Conservation (phyloP, 441 rosid species). For the Rhodomyrtus psidioides region DNA sequence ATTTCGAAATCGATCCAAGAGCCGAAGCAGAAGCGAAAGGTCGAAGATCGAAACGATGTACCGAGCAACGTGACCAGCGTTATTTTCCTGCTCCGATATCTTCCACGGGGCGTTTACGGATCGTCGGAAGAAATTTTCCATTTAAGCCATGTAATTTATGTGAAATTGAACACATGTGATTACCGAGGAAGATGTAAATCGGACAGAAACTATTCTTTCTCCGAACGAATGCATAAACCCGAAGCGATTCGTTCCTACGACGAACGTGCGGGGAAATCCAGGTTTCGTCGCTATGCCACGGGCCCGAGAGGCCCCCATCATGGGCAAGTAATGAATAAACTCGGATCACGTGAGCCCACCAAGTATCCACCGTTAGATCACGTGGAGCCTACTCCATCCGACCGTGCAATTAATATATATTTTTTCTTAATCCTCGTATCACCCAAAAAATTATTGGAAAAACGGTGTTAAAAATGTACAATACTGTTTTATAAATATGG, state of each 20-base stretch:
- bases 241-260: not conserved
- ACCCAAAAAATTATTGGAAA: too few relatives aligned
- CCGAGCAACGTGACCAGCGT: not conserved
- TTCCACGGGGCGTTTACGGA: not conserved
- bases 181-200: not conserved
- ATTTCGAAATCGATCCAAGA: not conserved
- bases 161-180: too few relatives aligned
- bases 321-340: too few relatives aligned
- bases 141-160: too few relatives aligned
- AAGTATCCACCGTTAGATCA: not conserved
- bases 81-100: not conserved
- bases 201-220: not conserved
- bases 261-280: not conserved
- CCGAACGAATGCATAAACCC: not conserved
- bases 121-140: too few relatives aligned
- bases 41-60: not conserved
- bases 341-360: not conserved
- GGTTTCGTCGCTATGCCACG: not conserved
- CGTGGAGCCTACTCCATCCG: not conserved
- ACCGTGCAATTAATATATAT: not conserved
- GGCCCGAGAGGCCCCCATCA: too few relatives aligned
- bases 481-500: too few relatives aligned
- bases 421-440: not conserved
- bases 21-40: not conserved
- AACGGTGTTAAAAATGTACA: too few relatives aligned